A percentile compares a stretch with the other conserved stretches of the same genome.
Conservation (phyloP, 176 grass and related monocot species). For the Coix lacrymajobi region DNA sequence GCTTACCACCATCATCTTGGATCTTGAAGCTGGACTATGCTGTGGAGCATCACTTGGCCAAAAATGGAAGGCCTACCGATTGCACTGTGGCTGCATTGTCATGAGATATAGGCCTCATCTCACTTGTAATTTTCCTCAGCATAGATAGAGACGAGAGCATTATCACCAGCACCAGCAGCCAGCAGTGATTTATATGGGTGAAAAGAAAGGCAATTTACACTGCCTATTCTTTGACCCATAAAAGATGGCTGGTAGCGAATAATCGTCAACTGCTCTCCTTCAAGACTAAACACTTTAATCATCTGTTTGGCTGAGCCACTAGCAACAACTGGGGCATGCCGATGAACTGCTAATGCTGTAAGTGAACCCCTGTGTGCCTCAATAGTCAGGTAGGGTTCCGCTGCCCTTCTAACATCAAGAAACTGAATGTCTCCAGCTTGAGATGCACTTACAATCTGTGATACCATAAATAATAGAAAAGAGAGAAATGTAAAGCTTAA, state of each 20-base stretch:
- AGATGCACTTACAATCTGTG: conserved; percentile 75
- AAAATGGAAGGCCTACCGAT: conserved; percentile 23
- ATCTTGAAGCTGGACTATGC: conserved; percentile 42
- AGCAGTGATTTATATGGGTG: conserved; percentile 78
- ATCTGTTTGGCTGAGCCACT: conserved; percentile 76
- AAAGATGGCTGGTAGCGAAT: conserved; percentile 69
- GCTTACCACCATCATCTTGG: conserved; percentile 30
- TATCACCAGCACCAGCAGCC: conserved; percentile 69
- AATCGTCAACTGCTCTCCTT: conserved; percentile 50
- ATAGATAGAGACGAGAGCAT: conserved; percentile 71
- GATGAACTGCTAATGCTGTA: conserved; percentile 65
- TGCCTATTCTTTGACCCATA: conserved; percentile 64
- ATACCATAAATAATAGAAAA: conserved; percentile 18
- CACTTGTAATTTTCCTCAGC: conserved; percentile 81
- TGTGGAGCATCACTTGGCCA: conserved; percentile 29
- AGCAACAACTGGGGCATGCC: conserved; percentile 62
- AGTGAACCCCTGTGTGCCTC: conserved; percentile 66
- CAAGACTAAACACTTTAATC: conserved; percentile 65
- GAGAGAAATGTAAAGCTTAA: conserved; percentile 20
- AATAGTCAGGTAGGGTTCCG: conserved; percentile 53
- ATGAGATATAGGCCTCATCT: conserved; percentile 38
- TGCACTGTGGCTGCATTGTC: conserved; percentile 7
- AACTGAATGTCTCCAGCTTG: conserved; percentile 89
- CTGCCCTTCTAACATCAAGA: conserved; percentile 67
- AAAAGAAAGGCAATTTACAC: conserved; percentile 78